Base-by-base conservation (phyloP, 768 basidiomycete species). In the Boletus fagicola region DNA sequence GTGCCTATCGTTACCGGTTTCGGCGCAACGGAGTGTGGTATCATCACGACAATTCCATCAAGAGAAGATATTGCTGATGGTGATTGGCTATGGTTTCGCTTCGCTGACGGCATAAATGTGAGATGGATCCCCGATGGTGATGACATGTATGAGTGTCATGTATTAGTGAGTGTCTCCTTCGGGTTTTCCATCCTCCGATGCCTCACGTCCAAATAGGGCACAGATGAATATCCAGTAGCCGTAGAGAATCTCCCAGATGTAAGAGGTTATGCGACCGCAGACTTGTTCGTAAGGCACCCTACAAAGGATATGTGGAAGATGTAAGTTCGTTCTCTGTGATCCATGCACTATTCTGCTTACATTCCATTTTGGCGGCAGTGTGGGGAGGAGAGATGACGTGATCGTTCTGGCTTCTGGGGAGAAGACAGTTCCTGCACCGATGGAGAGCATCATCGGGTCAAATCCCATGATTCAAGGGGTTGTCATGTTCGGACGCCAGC, bases 221-320 rank as follows among this genome's bases (percentile, higher is more conserved):
- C 57, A 3, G 53, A 58, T 10, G 20, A 12, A 9, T 43, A 56
- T 43, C 54, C 53, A 0, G 40, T 57, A 6, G 39, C 57, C 1
- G 45, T 67, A 9, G 49, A 67, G n/a, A 80, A 80, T 59, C 58
- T 75, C 8, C 54, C 69, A 1, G 78, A 76, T 1, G 56, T 63
- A 0, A 52, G 75, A n/a, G 62, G 62, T 1, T 58, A 78, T 51
- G 76, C 74, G 0, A 79, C 76, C 0, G 72, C 73, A 0, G 80
- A 80, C 63, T 56, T 82, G 4, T 78, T 76, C 51, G 57, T 73
- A 13, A 72, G 63, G 26, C 81, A 82, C 57, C 80, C 80, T 0
- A 75, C 75, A 0, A 76, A 74, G 26, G 61, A 71, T 2, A 36
- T 59, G 56, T 61, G 60, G 60, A 54, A 36, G 44, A 59, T 61